Evolutionary conservation across 2,329 filamentous ascomycete genomes (phyloP).

Genomic region (Penicillium sp.): DNA sequence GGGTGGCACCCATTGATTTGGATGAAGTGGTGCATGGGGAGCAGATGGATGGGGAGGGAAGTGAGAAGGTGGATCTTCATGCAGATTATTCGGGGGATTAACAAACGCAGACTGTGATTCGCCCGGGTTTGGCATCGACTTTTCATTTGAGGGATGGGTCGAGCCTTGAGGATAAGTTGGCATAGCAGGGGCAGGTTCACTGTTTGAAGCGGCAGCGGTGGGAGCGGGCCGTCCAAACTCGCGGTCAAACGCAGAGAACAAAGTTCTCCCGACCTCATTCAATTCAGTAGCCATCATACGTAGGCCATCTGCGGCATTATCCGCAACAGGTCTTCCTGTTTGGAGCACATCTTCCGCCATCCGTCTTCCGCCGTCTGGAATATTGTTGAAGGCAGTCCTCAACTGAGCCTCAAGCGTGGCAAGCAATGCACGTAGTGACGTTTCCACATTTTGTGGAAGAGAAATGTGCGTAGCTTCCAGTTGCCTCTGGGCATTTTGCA

Average conservation of each 20-base stretch:
- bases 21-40: neutral
- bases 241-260: conserved; percentile 41
- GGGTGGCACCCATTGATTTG: neutral
- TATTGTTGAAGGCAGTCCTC: conserved; percentile 39
- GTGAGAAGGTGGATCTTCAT: neutral
- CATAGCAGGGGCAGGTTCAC: neutral
- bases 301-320: conserved; percentile 41
- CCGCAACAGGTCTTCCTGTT: conserved; percentile 38
- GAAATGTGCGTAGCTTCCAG: conserved; percentile 36
- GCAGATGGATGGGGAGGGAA: neutral
- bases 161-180: neutral
- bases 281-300: conserved; percentile 45
- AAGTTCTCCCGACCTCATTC: conserved; percentile 40
- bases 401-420: conserved; percentile 40
- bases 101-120: neutral
- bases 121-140: neutral
- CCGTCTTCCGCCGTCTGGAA: conserved; percentile 38
- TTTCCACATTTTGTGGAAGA: conserved; percentile 39
- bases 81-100: neutral
- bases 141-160: neutral
- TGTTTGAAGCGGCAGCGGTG: neutral
- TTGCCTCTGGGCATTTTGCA: conserved; percentile 37
- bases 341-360: conserved; percentile 39
- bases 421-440: conserved; percentile 39
- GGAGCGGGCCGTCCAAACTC: conserved; percentile 31